Evolutionary conservation across 2,329 filamentous ascomycete species (phyloP), one percentile per base, ranked within the genome.

Genomic region (Plenodomus tracheiphilus): DNA sequence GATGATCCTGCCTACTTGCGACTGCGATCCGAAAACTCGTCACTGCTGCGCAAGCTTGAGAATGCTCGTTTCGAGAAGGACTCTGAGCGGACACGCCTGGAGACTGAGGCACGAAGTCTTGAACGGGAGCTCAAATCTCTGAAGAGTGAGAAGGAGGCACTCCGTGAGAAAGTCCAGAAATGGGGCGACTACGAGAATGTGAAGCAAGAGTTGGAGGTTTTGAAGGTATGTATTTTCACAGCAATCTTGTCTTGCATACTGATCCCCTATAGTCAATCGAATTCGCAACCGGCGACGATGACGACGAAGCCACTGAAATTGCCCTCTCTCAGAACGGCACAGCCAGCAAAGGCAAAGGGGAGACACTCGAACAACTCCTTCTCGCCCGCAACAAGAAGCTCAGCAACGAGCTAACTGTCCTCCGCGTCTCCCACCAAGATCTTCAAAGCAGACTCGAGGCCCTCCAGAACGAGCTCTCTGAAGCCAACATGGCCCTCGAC

Each of bases 161-260:
- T 97, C 47, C 89, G 87, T 66, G 77, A 80, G 32, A 96, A 94
- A 74, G 83, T 97, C 3, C 85, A 91, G 55, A 95, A 89, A 69
- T 95, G 90, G 85, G 85, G 85, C 59, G 94, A 99, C 70, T 99
- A 99, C 69, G 92, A 97, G 28, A 93, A 97, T 50, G 85, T 99
- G 40, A 97, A 94, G 74, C 89, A 95, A 57, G 95, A 99, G 73
- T 81, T 99, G 2, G 93, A 97, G 65, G 92, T 97, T 53, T 83
- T 99, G 52, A 96, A 96, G 71, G 81, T 81, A 66, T 41, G 40
- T 3, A 22, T 11, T 3, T 2, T 4, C 16, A 13, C 1, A 4
- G 4, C 9, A 8, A 2, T 16, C 2, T 1, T 11, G 11, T 18
- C 22, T 22, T 34, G 9, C 38, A 25, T 41, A 18, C 59, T 68